These are phyloP conservation scores for Pseudonectria foliicola DNA, from an alignment of 2,329 filamentous ascomycete species.

Conservation along the genomic window DNA sequence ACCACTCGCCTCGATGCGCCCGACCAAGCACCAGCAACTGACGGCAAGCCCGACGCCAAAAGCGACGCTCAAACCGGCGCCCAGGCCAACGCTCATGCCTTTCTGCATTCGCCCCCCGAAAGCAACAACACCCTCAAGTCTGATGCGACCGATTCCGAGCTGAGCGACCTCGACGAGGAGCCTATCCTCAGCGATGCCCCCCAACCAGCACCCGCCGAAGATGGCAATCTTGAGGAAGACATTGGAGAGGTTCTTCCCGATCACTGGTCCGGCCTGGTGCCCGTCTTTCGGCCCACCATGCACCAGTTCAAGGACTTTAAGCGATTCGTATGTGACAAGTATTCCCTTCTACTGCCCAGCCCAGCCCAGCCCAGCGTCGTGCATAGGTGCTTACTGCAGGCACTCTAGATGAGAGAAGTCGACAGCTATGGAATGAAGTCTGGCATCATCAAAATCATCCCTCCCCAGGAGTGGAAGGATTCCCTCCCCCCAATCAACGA, in stretches of 20 bases:
- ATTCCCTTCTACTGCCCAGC: not conserved
- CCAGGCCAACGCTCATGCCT: conserved; percentile 24
- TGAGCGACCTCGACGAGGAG: conserved; percentile 58
- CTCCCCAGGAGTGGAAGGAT: conserved; percentile 87
- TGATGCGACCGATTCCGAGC: conserved; percentile 56
- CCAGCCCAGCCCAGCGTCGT: not conserved
- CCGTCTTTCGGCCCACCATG: conserved; percentile 94
- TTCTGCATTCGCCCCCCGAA: conserved; percentile 57
- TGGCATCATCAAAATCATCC: conserved; percentile 92
- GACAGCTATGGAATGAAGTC: conserved; percentile 96
- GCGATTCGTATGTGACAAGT: conserved; percentile 66
- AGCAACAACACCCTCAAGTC: conserved; percentile 54
- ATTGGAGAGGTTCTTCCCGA: conserved; percentile 76
- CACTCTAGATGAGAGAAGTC: conserved; percentile 63
- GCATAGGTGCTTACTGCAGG: conserved; percentile 20
- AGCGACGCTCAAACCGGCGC: conserved; percentile 29
- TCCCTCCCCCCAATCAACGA: conserved; percentile 73
- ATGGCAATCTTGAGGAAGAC: conserved; percentile 41
- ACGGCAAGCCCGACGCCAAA: conserved; percentile 15
- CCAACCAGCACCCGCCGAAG: conserved; percentile 14
- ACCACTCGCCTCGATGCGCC: conserved; percentile 19
- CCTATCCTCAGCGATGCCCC: conserved; percentile 32
- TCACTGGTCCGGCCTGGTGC: conserved; percentile 85
- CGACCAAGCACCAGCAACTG: conserved; percentile 2
- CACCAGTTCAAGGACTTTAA: conserved; percentile 91